These are phyloP conservation scores for Penicillium fimorum DNA, from an alignment of 495 filamentous ascomycete species.

Conservation along the genomic window DNA sequence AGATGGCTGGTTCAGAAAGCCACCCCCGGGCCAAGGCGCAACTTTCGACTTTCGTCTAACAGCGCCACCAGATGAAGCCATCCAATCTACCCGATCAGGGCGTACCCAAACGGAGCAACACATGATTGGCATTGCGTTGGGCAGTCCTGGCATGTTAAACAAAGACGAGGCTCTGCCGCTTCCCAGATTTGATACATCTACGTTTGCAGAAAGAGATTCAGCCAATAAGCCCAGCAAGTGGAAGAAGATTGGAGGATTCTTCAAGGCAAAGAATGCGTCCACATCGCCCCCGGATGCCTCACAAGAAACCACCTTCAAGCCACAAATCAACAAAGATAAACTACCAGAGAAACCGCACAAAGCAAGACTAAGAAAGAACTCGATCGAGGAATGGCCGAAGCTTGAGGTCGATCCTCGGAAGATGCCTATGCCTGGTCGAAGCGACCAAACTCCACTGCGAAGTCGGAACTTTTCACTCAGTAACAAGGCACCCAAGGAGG, in stretches of 20 bases:
- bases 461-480: slow-evolving; percentile 18
- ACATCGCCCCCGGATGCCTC: slow-evolving; percentile 25
- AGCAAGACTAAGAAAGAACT: slow-evolving; percentile 8
- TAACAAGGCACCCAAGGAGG: slow-evolving; percentile 17
- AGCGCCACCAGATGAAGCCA: slow-evolving; percentile 29
- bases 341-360: slow-evolving; percentile 2
- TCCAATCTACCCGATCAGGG: slow-evolving; percentile 16
- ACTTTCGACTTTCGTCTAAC: slow-evolving; percentile 43
- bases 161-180: slow-evolving; percentile 19
- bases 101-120: slow-evolving; percentile 26
- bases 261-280: slow-evolving; percentile 45
- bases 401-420: slow-evolving; percentile 20
- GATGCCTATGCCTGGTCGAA: not conserved
- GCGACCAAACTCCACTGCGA: slow-evolving; percentile 7
- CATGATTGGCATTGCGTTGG: slow-evolving; percentile 54
- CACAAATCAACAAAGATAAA: not conserved
- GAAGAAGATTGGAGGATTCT: slow-evolving; percentile 55
- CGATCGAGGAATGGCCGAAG: slow-evolving; percentile 35
- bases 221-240: slow-evolving; percentile 52
- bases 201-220: slow-evolving; percentile 21
- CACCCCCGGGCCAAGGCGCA: slow-evolving; percentile 13
- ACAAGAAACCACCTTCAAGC: not conserved
- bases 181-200: slow-evolving; percentile 21
- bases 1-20: slow-evolving; percentile 23
- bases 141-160: slow-evolving; percentile 48